Base-by-base conservation (phyloP, 192 early-diverging fungal species). In the Backusella sp. region DNA sequence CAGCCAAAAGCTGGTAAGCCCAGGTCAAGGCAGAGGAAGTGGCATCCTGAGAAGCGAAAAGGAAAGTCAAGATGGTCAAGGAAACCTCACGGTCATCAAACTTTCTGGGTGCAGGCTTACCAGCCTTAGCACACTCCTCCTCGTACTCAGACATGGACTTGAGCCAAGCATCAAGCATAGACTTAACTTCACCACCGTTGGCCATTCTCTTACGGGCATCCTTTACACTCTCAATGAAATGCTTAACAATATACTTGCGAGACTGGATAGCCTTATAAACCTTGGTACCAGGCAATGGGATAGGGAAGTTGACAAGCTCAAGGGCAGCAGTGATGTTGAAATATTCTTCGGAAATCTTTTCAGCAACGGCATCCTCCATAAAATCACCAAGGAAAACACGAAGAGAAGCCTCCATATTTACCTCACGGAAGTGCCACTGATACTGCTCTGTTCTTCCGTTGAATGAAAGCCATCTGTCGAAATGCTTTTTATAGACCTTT, bases 311-410 rank as follows among this genome's bases (percentile, higher is more conserved):
- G 59, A 85, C 84, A 19, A 85, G 72, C 53, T 85, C 80, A 26
- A 85, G 66, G 14, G 84, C 84, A n/a, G 84, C 84, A 6, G 84
- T 85, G 72, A 85, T 83, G 46, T 83, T 78, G 68, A 83, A 83
- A 46, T 85, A 85, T 17, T 80, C 73, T 49, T 77, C 56, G 14
- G 84, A 85, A 59, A 85, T 85, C 19, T 46, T 83, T 17, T 49
- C 39, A 5, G 77, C 82, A 4, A 80, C 79, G 19, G 79, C 59
- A 26, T 78, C 75, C 2, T 75, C 73, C 44, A 85, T 81, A 52
- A 81, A 77, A 62, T 73, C 62, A 26, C 84, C 84, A 34, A 82
- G 62, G 44, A 85, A 85, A 17, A 85, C 84, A 68, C 76, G 75
- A 39, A 85, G 76, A 21, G 84, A 85, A 1, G 78, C 35, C 34